A percentile compares a stretch with the other conserved stretches of the same genome.
phyloP scores from a whole-genome alignment of 129 eudicot species.

The Cynara cardunculus region DNA sequence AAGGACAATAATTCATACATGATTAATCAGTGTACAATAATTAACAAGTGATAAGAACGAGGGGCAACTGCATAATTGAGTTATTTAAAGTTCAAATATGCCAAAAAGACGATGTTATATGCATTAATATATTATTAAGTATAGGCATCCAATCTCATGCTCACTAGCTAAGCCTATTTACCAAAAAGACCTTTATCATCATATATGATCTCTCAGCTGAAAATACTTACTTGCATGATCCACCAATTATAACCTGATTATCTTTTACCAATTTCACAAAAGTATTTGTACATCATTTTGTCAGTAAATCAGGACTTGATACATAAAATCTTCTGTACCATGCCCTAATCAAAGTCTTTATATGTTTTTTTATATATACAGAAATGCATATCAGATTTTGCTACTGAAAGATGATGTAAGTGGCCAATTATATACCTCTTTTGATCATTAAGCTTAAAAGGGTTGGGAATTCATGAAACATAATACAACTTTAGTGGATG shows the following conservation, averaged over 20 bases:
- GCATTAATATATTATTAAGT: background rate
- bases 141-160: background rate
- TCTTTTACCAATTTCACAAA: background rate
- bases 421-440: background rate
- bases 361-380: background rate
- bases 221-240: background rate
- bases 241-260: background rate
- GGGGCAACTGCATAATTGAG: background rate
- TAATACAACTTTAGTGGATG: background rate
- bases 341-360: background rate
- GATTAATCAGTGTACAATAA: background rate
- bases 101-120: background rate
- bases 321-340: background rate
- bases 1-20: background rate
- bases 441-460: background rate
- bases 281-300: background rate
- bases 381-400: background rate
- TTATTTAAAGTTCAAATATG: background rate
- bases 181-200: background rate
- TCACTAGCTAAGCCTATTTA: background rate
- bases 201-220: background rate
- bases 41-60: background rate
- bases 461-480: background rate
- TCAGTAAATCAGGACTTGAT: background rate
- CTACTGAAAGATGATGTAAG: background rate